Evolutionary conservation across 345 rosid genomes (phyloP), one percentile per base, ranked within the genome.

Genomic region (Bruguiera sexangula): DNA sequence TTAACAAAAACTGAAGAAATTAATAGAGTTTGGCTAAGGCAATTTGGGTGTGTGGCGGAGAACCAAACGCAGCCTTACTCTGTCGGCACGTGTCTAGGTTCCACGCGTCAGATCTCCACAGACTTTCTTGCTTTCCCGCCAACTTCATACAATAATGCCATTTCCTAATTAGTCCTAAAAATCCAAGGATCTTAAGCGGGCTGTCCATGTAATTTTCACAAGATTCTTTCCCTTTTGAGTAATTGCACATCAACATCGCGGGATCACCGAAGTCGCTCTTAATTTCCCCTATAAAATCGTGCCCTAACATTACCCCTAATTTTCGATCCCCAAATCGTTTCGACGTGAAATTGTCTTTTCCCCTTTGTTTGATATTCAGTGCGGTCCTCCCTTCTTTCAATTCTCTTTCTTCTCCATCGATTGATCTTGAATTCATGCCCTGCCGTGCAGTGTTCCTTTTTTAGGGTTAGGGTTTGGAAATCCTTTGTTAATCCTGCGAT

Each of bases 401-500:
- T 79, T 74, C 63, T 29, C n/a, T 75, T 34, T 26, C 0, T 73
- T 39, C 48, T 39, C 48, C 68, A 21, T 70, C 63, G 10, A 66
- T 61, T 60, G 75, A 80, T 66, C 63, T 65, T 50, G 20, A 13
- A 62, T 71, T 60, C 39, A 3, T 21, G 59, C 4, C 0, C 55
- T 2, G 37, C 61, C 51, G 67, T 66, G 2, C 16, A 39, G 15
- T 39, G n/a, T 20, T 3, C 27, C 31, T 75, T 62, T 70, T 78
- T 75, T 78, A 83, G 81, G 86, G 81, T 76, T 78, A 74, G 82
- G 84, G 84, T 72, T 79, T 76, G 22, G 1, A 22, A 29, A 43
- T 36, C 34, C 46, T 36, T 13, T 0, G 48, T n/a, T 19, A 29
- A 36, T 39, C 63, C 39, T 32, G 52, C 21, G 68, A 66, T 73